Evolutionary conservation across 805 yeast species (phyloP).

Genomic region (Zygoascus bituminiphila): DNA sequence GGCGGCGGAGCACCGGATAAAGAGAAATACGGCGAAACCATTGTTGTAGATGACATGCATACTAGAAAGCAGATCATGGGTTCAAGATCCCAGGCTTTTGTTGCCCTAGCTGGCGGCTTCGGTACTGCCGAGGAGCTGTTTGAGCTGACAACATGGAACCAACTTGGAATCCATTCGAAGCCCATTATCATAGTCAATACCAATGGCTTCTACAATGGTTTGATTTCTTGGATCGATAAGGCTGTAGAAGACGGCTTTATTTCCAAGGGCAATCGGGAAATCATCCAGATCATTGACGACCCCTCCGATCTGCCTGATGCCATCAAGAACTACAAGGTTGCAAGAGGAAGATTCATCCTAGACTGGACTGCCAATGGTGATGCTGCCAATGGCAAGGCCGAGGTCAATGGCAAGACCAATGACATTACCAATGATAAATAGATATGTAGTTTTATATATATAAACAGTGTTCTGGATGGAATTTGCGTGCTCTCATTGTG

Average conservation of each 20-base stretch:
- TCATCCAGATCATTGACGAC: slow-evolving; percentile 59
- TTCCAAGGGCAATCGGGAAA: slow-evolving; percentile 54
- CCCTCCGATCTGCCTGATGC: slow-evolving; percentile 59
- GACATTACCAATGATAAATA: no score
- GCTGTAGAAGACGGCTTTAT: slow-evolving; percentile 63
- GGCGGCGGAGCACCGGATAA: slow-evolving; percentile 41
- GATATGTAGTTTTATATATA: not conserved
- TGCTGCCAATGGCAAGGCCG: not conserved
- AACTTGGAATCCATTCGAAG: slow-evolving; percentile 74
- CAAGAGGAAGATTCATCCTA: slow-evolving; percentile 67
- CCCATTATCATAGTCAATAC: slow-evolving; percentile 74
- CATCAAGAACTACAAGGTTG: slow-evolving; percentile 52
- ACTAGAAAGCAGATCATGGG: slow-evolving; percentile 84
- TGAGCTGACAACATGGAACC: slow-evolving; percentile 89
- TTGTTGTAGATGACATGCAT: slow-evolving; percentile 83
- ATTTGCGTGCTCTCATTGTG: no score
- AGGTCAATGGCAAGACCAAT: no score
- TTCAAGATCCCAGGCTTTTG: slow-evolving; percentile 73
- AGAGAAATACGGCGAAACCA: slow-evolving; percentile 61
- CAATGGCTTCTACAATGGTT: slow-evolving; percentile 70
- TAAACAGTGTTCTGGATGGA: no score
- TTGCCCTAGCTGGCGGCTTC: slow-evolving; percentile 88
- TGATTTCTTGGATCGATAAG: slow-evolving; percentile 51
- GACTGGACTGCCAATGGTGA: slow-evolving; percentile 42
- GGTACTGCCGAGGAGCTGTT: slow-evolving; percentile 85